These are phyloP conservation scores for Apiotrichum mycotoxinovorans DNA, from an alignment of 1,284 basidiomycete genomes.

Conservation along the genomic window DNA sequence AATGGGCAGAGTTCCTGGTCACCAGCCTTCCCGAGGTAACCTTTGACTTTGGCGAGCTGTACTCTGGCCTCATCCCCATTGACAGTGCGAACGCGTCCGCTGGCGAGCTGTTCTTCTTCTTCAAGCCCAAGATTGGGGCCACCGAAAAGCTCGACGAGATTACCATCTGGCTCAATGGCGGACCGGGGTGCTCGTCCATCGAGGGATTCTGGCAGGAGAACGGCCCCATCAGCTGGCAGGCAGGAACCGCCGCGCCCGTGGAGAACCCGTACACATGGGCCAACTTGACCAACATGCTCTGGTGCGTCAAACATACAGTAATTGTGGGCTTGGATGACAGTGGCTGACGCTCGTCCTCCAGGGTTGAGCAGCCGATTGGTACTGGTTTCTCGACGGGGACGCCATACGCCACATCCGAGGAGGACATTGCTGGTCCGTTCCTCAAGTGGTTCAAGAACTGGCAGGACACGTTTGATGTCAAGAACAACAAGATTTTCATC, in stretches of 20 bases:
- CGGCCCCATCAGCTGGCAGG: constrained; percentile 68
- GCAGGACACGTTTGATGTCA: constrained; percentile 21
- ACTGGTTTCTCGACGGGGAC: constrained; percentile 74
- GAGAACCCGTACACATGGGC: constrained; percentile 74
- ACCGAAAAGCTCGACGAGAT: constrained; percentile 25
- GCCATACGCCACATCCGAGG: constrained; percentile 57
- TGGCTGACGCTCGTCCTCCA: not conserved
- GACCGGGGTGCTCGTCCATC: constrained; percentile 61
- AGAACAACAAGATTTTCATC: constrained; percentile 31
- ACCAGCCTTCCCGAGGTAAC: constrained; percentile 21
- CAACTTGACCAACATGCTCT: constrained; percentile 55
- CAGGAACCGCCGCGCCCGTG: constrained; percentile 62
- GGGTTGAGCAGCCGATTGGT: constrained; percentile 67
- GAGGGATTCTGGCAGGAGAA: constrained; percentile 77
- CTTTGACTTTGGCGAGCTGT: constrained; percentile 27
- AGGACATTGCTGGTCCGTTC: constrained; percentile 45
- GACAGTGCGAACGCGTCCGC: not conserved
- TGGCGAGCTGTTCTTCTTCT: constrained; percentile 24
- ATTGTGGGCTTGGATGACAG: no score
- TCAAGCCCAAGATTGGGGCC: constrained; percentile 20
- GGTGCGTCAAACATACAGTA: constrained; percentile 3
- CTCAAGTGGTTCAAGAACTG: constrained; percentile 26
- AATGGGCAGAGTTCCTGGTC: constrained; percentile 19
- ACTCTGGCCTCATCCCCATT: constrained; percentile 25
- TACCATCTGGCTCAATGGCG: constrained; percentile 28